Evolutionary conservation across 2,329 filamentous ascomycete species (phyloP).

Genomic region (Aspergillus alliaceus): DNA sequence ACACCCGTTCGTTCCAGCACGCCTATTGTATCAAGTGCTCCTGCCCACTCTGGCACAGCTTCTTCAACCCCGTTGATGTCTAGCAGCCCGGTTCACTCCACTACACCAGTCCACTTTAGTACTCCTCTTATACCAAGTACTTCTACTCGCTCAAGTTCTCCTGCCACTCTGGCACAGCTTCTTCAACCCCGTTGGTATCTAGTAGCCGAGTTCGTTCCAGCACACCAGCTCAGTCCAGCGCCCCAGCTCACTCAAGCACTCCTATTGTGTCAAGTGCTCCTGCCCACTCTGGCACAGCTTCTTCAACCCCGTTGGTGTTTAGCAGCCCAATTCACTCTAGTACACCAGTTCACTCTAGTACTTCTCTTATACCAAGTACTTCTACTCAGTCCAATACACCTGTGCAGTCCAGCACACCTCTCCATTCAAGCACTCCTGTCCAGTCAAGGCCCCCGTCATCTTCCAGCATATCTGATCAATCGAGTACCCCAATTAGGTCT

Average conservation of each 20-base stretch:
- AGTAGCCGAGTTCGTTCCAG: constrained; percentile 13
- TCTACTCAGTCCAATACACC: neutral
- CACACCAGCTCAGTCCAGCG: neutral
- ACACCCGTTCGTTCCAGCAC: constrained; percentile 14
- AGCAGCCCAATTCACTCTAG: constrained; percentile 9
- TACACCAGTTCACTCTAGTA: neutral
- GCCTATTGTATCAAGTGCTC: neutral
- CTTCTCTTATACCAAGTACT: neutral
- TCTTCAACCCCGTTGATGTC: neutral
- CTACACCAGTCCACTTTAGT: neutral
- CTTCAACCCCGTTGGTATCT: neutral
- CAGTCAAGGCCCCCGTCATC: neutral
- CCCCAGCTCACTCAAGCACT: neutral
- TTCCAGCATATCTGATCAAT: constrained; percentile 7
- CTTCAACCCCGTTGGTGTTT: neutral
- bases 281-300: constrained; percentile 3
- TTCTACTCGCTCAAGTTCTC: neutral
- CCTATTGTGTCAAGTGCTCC: constrained; percentile 10
- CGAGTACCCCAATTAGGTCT: neutral
- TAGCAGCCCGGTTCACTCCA: constrained; percentile 8
- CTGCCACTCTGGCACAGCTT: constrained; percentile 4
- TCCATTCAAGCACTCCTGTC: constrained; percentile 4
- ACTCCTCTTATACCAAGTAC: constrained; percentile 2
- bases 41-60: constrained; percentile 1
- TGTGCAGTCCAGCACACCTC: constrained; percentile 1